Base-by-base conservation (phyloP, 148 eudicot genomes). In the Amaranthus hypochondriacus region DNA sequence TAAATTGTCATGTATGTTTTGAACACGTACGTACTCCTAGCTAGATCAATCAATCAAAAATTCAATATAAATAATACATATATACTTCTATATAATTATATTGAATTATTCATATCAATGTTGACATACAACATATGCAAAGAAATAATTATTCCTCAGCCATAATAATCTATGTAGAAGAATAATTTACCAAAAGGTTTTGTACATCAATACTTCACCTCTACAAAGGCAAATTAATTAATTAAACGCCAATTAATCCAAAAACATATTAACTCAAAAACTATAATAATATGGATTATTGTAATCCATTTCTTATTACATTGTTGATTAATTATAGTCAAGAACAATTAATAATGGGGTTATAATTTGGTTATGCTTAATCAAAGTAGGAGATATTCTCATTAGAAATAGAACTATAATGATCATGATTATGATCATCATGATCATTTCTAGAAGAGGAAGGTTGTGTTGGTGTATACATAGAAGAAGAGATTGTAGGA, bases 321-420 rank as follows among this genome's bases (percentile, higher is more conserved):
- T 56, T 62, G n/a, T 70, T 28, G 10, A 21, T 28, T 54, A 12
- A 70, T 15, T 51, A 73, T 50, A 72, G 13, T 51, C 48, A 71
- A 59, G 56, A 75, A 11, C 56, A 68, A 72, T 52, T 55, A 48
- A 21, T 71, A 54, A 56, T 46, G 21, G 11, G 14, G 72, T 50
- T 75, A 44, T 49, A 42, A 51, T 57, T 43, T 69, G 56, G 47
- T 67, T 54, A 49, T 56, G 55, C 15, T 48, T 75, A 88, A 75
- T 83, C 89, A 82, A 86, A 88, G 54, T 81, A 86, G 51, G 89
- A 78, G 18, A 86, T 74, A 79, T 83, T 81, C 11, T 80, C 89
- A 68, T 77, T 68, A 54, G 92, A 81, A 76, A 86, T 88, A 69
- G 82, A 56, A 77, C 73, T 79, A 75, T 77, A 88, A 21, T 66